A percentile compares a stretch with the other conserved stretches of the same genome.
Conservation (phyloP, 2,329 filamentous ascomycete species). For the Trichophyton benhamiae region DNA sequence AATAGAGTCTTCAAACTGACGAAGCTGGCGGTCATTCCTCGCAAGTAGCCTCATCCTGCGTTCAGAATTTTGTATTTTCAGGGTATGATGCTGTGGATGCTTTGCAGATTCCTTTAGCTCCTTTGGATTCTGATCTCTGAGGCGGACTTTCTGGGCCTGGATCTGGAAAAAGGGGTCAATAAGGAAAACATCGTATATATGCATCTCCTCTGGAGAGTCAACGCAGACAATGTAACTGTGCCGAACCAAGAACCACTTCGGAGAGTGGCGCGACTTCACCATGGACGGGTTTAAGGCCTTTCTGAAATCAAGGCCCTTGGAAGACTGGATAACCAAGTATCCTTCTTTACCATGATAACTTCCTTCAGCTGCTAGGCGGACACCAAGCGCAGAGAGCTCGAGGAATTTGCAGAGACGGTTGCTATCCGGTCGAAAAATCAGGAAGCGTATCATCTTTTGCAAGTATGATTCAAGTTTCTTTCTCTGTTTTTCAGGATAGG, state of each 20-base stretch:
- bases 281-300: constrained; percentile 66
- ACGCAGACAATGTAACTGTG: constrained; percentile 97
- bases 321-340: constrained; percentile 79
- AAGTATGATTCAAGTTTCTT: constrained; percentile 80
- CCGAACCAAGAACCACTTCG: constrained; percentile 96
- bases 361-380: constrained; percentile 84
- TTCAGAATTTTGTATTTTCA: constrained; percentile 84
- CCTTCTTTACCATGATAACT: constrained; percentile 98
- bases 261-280: constrained; percentile 68
- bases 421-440: constrained; percentile 93
- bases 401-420: constrained; percentile 93
- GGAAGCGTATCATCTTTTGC: constrained; percentile 85
- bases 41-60: constrained; percentile 83
- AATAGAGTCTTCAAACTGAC: constrained; percentile 90
- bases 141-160: constrained; percentile 54
- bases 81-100: constrained; percentile 62
- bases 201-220: constrained; percentile 97
- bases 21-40: constrained; percentile 75
- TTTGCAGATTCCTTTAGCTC: constrained; percentile 51
- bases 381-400: constrained; percentile 84
- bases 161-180: constrained; percentile 80
- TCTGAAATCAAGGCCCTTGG: constrained; percentile 76
- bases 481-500: constrained; percentile 69
- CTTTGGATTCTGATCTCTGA: constrained; percentile 39
- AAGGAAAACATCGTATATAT: constrained; percentile 97